These are phyloP conservation scores for Trichosanthes cucumerina DNA, from an alignment of 306 rosid species.

Conservation along the genomic window DNA sequence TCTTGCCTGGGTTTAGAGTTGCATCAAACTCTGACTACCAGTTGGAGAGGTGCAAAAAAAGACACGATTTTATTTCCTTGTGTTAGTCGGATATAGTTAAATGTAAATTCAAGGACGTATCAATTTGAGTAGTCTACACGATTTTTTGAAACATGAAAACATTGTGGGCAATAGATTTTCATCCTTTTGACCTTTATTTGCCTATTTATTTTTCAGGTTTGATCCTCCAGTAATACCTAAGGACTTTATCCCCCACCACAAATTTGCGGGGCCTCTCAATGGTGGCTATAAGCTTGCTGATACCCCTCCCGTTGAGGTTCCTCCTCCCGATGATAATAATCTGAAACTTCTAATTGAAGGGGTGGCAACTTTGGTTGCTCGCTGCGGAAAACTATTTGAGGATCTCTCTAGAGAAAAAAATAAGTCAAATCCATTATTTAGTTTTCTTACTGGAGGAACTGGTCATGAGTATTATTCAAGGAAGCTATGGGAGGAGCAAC, in stretches of 20 bases:
- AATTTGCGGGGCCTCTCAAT: slow-evolving; percentile 65
- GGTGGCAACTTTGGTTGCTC: slow-evolving; percentile 84
- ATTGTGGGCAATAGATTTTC: not conserved
- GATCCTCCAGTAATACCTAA: slow-evolving; percentile 76
- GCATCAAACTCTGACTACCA: slow-evolving; percentile 70
- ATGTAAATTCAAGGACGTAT: slow-evolving; percentile 1
- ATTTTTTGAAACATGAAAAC: not conserved
- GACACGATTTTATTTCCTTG: not conserved
- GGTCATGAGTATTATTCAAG: slow-evolving; percentile 83
- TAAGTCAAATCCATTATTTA: slow-evolving; percentile 71
- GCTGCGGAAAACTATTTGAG: slow-evolving; percentile 91
- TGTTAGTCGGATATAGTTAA: not conserved
- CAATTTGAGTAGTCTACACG: not conserved
- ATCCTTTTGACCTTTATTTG: slow-evolving; percentile 14
- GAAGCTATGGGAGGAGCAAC: slow-evolving; percentile 88
- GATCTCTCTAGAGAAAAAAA: slow-evolving; percentile 89
- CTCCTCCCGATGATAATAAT: slow-evolving; percentile 72
- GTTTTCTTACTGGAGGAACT: slow-evolving; percentile 77
- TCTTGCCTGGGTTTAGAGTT: slow-evolving; percentile 68
- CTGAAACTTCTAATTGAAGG: slow-evolving; percentile 84
- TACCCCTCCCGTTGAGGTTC: slow-evolving; percentile 56
- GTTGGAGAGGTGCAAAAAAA: slow-evolving; percentile 49
- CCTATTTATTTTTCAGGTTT: slow-evolving; percentile 44
- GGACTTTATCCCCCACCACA: slow-evolving; percentile 68
- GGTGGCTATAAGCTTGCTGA: slow-evolving; percentile 44